These are phyloP conservation scores for Myriosclerotinia duriaeana DNA, from an alignment of 2,329 filamentous ascomycete species.

Conservation along the genomic window DNA sequence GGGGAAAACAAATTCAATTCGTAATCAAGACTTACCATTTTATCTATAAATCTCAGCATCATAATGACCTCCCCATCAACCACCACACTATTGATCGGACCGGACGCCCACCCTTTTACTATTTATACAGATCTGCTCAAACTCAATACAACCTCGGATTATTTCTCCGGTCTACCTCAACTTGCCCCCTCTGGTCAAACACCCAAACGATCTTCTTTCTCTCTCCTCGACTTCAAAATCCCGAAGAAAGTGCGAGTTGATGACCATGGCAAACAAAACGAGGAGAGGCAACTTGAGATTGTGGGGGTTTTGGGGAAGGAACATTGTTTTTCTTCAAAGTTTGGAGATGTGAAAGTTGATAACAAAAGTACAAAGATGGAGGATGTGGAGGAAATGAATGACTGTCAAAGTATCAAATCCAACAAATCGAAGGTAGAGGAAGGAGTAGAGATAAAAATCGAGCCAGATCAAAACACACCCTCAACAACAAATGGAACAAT, in stretches of 20 bases:
- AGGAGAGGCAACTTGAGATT: neutral
- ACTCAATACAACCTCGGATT: neutral
- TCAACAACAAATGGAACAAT: too few species aligned
- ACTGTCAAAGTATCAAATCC: neutral
- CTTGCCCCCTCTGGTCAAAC: neutral
- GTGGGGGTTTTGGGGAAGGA: neutral
- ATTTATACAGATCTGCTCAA: neutral
- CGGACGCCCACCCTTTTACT: neutral
- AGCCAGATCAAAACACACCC: neutral
- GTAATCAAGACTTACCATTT: neutral
- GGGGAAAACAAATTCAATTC: neutral
- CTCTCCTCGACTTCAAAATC: neutral
- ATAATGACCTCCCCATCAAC: neutral
- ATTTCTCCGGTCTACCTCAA: neutral
- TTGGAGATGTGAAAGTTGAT: neutral
- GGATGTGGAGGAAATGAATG: neutral
- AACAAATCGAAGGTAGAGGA: neutral
- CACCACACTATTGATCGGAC: neutral
- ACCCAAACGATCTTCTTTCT: neutral
- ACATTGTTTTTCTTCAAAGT: neutral
- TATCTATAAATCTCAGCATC: neutral
- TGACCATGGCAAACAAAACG: neutral
- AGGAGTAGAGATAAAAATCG: neutral
- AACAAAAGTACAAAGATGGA: neutral
- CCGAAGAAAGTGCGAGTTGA: neutral